A percentile compares a stretch with the other conserved stretches of the same genome.
phyloP scores from a whole-genome alignment of 495 filamentous ascomycete species.

The Xylaria palmicola region DNA sequence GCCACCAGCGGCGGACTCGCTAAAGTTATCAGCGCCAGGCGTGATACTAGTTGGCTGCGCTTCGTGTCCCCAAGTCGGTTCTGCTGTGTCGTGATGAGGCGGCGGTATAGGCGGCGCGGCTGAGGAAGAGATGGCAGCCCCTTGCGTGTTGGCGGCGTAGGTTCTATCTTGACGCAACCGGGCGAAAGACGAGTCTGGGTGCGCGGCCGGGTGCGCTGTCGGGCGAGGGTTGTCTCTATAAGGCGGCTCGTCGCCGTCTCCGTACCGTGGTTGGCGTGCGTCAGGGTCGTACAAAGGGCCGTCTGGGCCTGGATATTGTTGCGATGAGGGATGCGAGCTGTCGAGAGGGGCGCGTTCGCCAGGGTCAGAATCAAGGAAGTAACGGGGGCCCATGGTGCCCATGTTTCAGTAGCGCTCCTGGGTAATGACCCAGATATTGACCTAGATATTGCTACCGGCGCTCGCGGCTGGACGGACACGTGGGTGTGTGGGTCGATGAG shows the following conservation, averaged over 20 bases:
- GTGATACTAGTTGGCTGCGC: constrained; percentile 57
- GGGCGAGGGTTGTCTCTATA: constrained; percentile 22
- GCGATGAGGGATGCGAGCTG: constrained; percentile 18
- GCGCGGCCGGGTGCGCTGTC: constrained; percentile 43
- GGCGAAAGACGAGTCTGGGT: constrained; percentile 12
- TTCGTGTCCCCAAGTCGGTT: constrained; percentile 30
- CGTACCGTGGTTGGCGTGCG: constrained; percentile 15
- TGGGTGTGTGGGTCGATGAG: constrained; percentile 9
- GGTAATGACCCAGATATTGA: too few relatives aligned
- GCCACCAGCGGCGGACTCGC: constrained; percentile 67
- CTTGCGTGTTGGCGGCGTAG: constrained; percentile 19
- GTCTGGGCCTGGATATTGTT: constrained; percentile 20
- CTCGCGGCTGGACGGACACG: neutral
- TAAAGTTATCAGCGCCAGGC: constrained; percentile 74
- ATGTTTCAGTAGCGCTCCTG: neutral
- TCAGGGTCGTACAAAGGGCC: neutral
- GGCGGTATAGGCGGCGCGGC: constrained; percentile 24
- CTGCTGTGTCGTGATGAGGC: constrained; percentile 28
- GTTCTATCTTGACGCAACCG: constrained; percentile 8
- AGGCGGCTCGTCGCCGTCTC: constrained; percentile 21
- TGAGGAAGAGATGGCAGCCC: constrained; percentile 18
- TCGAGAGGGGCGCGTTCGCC: constrained; percentile 42
- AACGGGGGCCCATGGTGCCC: constrained; percentile 27
- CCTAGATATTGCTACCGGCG: neutral
- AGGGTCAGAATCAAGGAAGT: constrained; percentile 35